Evolutionary conservation across 805 yeast species (phyloP).

Genomic region (Suhomyces kilbournensis): DNA sequence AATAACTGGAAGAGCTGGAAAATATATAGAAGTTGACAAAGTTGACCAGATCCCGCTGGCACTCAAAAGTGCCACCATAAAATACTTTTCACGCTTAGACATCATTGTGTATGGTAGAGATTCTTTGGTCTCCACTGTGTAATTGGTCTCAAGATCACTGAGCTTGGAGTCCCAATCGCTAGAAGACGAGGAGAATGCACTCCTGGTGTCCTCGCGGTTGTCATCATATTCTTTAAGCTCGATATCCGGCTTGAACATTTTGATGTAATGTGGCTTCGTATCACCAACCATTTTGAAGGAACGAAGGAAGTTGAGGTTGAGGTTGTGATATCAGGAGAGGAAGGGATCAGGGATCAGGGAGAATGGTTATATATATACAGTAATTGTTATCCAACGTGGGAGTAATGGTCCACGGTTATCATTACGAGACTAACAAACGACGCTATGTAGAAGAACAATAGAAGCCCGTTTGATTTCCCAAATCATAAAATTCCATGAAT

Average conservation of each 20-base stretch:
- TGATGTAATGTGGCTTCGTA: background rate
- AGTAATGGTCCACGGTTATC: background rate
- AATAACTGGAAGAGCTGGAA: slow-evolving; percentile 68
- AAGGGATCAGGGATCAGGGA: background rate
- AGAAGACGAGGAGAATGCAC: background rate
- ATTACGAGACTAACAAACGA: background rate
- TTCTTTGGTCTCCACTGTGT: background rate
- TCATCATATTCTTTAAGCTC: background rate
- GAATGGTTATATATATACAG: background rate
- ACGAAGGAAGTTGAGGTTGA: background rate
- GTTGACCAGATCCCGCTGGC: slow-evolving; percentile 63
- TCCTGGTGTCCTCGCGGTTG: background rate
- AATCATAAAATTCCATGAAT: background rate
- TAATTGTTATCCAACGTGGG: background rate
- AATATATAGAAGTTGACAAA: slow-evolving; percentile 72
- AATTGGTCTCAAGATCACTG: background rate
- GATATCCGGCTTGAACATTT: background rate
- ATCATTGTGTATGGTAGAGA: slow-evolving; percentile 44
- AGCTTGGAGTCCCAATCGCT: background rate
- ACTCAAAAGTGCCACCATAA: slow-evolving; percentile 38
- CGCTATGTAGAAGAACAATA: background rate
- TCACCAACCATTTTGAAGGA: background rate
- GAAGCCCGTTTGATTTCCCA: background rate
- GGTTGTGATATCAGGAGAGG: background rate
- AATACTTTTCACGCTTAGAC: slow-evolving; percentile 35